Conservation (phyloP, 1,139 yeast genomes). For the Saccharomyces hybrid region DNA sequence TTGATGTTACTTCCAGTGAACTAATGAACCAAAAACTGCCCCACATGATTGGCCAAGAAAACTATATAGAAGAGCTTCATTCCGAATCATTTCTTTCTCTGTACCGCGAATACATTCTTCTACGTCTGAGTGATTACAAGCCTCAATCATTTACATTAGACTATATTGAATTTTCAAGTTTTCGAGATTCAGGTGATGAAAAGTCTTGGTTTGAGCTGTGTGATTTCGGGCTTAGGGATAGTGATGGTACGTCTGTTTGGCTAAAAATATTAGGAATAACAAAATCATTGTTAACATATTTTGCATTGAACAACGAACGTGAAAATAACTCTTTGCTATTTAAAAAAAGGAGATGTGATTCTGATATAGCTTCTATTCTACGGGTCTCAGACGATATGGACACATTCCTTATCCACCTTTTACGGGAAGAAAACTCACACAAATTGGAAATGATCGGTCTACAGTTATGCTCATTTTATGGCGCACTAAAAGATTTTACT, state of each 20-base stretch:
- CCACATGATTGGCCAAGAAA: slow-evolving; percentile 13
- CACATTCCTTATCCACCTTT: slow-evolving; percentile 15
- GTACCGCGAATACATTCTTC: slow-evolving; percentile 15
- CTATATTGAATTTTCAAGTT: slow-evolving; percentile 6
- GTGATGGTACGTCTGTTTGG: slow-evolving; percentile 14
- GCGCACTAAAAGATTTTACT: slow-evolving; percentile 8
- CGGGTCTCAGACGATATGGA: slow-evolving; percentile 11
- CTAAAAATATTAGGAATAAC: slow-evolving; percentile 13
- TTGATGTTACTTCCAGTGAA: slow-evolving; percentile 21
- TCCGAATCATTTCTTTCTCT: slow-evolving; percentile 1
- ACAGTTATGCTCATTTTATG: slow-evolving; percentile 17
- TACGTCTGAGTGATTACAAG: slow-evolving; percentile 12
- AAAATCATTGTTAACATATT: slow-evolving; percentile 16
- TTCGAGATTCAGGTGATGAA: not conserved
- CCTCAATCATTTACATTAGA: slow-evolving; percentile 10
- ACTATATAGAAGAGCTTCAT: not conserved
- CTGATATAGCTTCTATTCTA: slow-evolving; percentile 8
- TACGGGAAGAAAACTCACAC: slow-evolving; percentile 7
- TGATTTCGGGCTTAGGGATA: slow-evolving; percentile 15
- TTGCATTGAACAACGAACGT: not conserved
- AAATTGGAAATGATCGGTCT: slow-evolving; percentile 12
- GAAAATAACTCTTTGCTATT: slow-evolving; percentile 10
- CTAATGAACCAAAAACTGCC: slow-evolving; percentile 17
- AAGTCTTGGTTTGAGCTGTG: slow-evolving; percentile 14
- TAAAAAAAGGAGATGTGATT: slow-evolving; percentile 11